Evolutionary conservation across 2,329 filamentous ascomycete species (phyloP).

Genomic region (Aquanectria penicillioides): DNA sequence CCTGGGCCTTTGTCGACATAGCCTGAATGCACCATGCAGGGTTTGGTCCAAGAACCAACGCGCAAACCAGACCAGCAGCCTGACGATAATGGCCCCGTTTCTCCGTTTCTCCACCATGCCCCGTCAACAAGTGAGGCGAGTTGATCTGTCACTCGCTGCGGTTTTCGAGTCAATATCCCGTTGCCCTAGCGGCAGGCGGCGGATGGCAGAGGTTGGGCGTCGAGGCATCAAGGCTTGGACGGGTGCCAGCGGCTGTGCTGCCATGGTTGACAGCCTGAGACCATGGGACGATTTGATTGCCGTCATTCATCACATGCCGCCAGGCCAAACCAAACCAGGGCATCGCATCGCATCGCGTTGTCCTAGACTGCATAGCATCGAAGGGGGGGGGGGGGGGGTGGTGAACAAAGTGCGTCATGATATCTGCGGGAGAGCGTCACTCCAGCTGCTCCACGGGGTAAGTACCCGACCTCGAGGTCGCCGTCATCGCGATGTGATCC

Average conservation of each 20-base stretch:
- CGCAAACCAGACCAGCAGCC: neutral
- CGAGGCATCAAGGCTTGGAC: slow-evolving; percentile 2
- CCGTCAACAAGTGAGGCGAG: slow-evolving; percentile 11
- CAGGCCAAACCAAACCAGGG: neutral
- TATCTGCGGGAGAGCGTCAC: slow-evolving; percentile 2
- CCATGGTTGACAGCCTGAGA: neutral
- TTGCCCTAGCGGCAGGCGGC: neutral
- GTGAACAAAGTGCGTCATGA: slow-evolving; percentile 15
- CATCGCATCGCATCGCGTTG: slow-evolving; percentile 8
- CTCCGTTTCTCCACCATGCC: neutral
- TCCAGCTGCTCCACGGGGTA: neutral
- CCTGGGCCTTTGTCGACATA: slow-evolving; percentile 1
- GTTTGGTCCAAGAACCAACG: slow-evolving; percentile 8
- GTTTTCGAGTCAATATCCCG: no score
- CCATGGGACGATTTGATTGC: no score
- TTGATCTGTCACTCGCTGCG: slow-evolving; percentile 13
- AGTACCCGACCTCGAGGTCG: neutral
- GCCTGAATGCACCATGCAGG: slow-evolving; percentile 7
- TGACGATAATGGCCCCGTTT: neutral
- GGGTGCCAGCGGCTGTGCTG: neutral
- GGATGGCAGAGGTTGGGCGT: slow-evolving; percentile 16
- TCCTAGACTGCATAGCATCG: no score
- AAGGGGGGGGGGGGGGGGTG: neutral
- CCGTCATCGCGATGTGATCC: no score
- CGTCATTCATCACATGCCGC: slow-evolving; percentile 18